Base-by-base conservation (phyloP, 192 early-diverging fungal species). In the Coemansia sp. region DNA sequence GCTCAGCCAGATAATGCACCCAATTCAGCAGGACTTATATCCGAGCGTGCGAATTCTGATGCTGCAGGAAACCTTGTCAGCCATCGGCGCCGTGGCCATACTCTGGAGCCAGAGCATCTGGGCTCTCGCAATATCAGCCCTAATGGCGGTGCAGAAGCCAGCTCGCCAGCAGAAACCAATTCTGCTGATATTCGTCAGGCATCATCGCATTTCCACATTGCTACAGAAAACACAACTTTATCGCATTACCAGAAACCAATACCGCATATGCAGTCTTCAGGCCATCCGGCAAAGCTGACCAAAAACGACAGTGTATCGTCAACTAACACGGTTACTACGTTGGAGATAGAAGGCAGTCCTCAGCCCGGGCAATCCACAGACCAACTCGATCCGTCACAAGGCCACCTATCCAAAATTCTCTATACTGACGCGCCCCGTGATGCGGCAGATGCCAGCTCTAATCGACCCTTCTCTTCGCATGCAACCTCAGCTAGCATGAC, bases 341-440 rank as follows among this genome's bases (percentile, higher is more conserved):
- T 61, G 2, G 69, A 72, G 55, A 41, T 72, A 13, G 54, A 53
- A 5, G 58, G 48, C 4, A 72, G 58, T 28, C 58, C 61, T 3
- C 49, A 50, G 16, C 41, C 59, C 13, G 55, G 53, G 13, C 54
- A 56, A 19, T 51, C 53, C 19, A 28, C 38, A 2, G 62, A 56
- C 8, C 46, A 35, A 6, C 15, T 35, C n/a, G 41, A 9, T 15
- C 36, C 57, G 2, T 62, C 68, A 4, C 19, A 51, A 23, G 68
- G 73, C 35, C 73, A 77, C 48, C 59, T 77, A 19, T 46, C 73
- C 5, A 60, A 53, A 11, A 77, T 77, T 45, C 63, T 77, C 3
- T 55, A 62, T 38, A 62, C 48, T 14, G 68, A 71, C 28, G 36
- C 53, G 16, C 51, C 44, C 14, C 57, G 43, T 6, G 36, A 45